Percentiles rank a stretch among this genome's conserved stretches.
Evolutionary conservation across 306 rosid genomes (phyloP).

Genomic region (Sesbania bispinosa): DNA sequence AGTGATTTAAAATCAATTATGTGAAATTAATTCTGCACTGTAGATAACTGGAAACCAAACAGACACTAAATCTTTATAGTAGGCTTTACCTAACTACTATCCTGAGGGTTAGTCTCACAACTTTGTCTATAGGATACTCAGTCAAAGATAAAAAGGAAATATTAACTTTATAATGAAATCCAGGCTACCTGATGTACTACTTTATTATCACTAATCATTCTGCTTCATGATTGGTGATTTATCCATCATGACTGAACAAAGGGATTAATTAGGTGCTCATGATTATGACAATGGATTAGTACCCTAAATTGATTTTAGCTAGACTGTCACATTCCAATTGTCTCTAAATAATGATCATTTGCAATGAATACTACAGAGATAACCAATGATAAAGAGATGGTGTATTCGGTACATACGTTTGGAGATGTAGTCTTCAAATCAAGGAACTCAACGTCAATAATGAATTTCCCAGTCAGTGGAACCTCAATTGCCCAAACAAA

Average conservation of each 20-base stretch:
- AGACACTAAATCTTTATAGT: too few species aligned
- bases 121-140: too few species aligned
- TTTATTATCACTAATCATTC: neutral
- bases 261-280: neutral
- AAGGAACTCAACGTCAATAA: slow-evolving; percentile 90
- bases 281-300: slow-evolving; percentile 5
- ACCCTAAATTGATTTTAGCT: slow-evolving; percentile 2
- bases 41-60: too few species aligned
- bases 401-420: slow-evolving; percentile 39
- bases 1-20: too few species aligned
- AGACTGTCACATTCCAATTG: neutral
- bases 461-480: slow-evolving; percentile 91
- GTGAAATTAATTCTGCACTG: too few species aligned
- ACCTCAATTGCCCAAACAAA: slow-evolving; percentile 94
- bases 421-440: slow-evolving; percentile 79
- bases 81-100: too few species aligned
- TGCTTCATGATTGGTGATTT: slow-evolving; percentile 12
- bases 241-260: slow-evolving; percentile 10
- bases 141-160: too few species aligned
- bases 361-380: neutral
- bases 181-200: neutral
- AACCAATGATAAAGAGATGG: neutral
- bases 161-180: neutral
- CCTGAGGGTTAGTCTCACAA: too few species aligned
- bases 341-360: slow-evolving; percentile 4